A percentile compares a stretch with the other conserved stretches of the same genome.
These are phyloP conservation scores for Aurifilum marmelostoma DNA, from an alignment of 2,329 filamentous ascomycete genomes.

Conservation along the genomic window DNA sequence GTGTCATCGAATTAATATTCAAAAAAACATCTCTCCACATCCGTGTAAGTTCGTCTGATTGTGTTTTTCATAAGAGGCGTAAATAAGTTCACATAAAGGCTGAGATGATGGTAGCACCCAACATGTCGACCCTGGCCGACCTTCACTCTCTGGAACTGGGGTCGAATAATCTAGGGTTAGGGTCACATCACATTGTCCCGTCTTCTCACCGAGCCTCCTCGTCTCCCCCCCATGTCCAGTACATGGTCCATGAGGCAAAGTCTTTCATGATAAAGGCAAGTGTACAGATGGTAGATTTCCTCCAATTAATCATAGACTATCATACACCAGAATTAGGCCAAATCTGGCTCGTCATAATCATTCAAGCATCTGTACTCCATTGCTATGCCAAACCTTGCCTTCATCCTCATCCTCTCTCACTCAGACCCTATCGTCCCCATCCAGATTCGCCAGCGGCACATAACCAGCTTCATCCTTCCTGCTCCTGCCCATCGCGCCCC, in stretches of 20 bases:
- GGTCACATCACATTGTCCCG: not conserved
- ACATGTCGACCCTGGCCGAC: not conserved
- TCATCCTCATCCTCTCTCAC: not conserved
- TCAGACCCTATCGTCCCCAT: slow-evolving; percentile 36
- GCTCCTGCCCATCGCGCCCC: slow-evolving; percentile 36
- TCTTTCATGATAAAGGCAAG: too few relatives aligned
- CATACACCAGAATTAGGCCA: not conserved
- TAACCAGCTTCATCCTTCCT: slow-evolving; percentile 58
- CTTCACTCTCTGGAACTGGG: too few relatives aligned
- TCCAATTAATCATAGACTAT: too few relatives aligned
- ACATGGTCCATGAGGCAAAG: too few relatives aligned
- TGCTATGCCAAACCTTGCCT: slow-evolving; percentile 2
- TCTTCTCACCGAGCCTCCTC: not conserved
- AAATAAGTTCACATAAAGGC: not conserved
- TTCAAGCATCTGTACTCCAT: slow-evolving; percentile 4
- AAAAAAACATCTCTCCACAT: not conserved
- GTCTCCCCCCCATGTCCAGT: too few relatives aligned
- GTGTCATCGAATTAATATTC: not conserved
- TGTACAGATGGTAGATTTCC: too few relatives aligned
- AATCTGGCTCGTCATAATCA: not conserved
- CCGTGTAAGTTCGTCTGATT: not conserved
- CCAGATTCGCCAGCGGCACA: slow-evolving; percentile 60
- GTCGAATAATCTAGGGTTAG: not conserved
- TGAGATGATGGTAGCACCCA: not conserved
- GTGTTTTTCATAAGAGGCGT: not conserved